Evolutionary conservation across 768 basidiomycete species (phyloP), one percentile per base, ranked within the genome.

Genomic region (Holtermanniella nyarrowii): DNA sequence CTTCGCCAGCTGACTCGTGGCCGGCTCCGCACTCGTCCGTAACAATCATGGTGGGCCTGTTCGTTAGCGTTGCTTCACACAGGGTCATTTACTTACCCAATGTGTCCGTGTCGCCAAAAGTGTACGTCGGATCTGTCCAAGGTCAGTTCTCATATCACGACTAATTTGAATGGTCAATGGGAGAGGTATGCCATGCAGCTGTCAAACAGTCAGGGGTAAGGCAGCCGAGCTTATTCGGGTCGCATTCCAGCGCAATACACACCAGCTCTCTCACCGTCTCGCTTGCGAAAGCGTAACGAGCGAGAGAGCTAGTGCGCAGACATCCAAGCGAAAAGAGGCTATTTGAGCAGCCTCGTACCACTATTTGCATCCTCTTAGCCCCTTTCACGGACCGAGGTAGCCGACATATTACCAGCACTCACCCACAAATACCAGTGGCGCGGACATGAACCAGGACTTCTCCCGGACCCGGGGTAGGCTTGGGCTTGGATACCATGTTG

Each of bases 351-450:
- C n/a, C 11, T 11, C 11, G n/a, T n/a, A 39, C 37, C 37, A 39
- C n/a, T n/a, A 11, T 11, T n/a, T 39, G 11, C 37, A 11, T 22
- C 10, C 22, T 10, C 42, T 43, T 20, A n/a, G 42, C n/a, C 42
- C 42, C 22, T n/a, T 43, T 20, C 54, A 25, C 31, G 37, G 7
- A 22, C 44, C 14, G 18, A 3, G 24, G 44, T 2, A 42, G 5
- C 18, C n/a, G 26, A 50, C 22, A 46, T 25, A 3, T 18, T 10
- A 14, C 26, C 13, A 22, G 7, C 4, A 61, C 70, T 60, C 53
- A 69, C 61, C 73, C 73, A 50, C 74, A 75, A 41, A 74, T 74
- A 21, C 74, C 74, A 3, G 70, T 73, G 12, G 73, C 71, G 26
- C 65, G 54, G 21, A 75, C 68, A 46, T 71, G 67, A n/a, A 75